Conservation (phyloP, 495 filamentous ascomycete species). For the Daldinia vernicosa region DNA sequence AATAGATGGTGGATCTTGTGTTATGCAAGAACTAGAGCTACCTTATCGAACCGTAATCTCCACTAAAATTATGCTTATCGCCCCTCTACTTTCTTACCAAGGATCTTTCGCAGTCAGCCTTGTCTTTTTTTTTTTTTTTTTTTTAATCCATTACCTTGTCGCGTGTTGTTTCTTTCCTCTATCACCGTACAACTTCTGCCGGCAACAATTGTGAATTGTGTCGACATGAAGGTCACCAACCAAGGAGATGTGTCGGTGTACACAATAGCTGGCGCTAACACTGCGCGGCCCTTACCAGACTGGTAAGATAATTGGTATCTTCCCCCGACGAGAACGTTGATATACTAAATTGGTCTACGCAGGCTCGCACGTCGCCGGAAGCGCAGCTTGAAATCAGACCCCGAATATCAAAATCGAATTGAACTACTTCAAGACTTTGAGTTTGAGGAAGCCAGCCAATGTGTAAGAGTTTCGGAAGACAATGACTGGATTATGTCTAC, state of each 20-base stretch:
- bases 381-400: slow-evolving; percentile 90
- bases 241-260: slow-evolving; percentile 92
- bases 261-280: slow-evolving; percentile 92
- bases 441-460: slow-evolving; percentile 97
- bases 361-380: slow-evolving; percentile 85
- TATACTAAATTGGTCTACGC: slow-evolving; percentile 10
- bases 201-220: background rate
- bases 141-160: background rate
- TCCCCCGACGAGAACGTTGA: background rate
- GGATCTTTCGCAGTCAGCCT: background rate
- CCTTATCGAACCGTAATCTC: slow-evolving; percentile 19
- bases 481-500: slow-evolving; percentile 99
- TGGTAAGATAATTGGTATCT: slow-evolving; percentile 58
- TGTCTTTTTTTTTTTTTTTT: slow-evolving; percentile 10
- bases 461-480: slow-evolving; percentile 91
- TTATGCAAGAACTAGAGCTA: slow-evolving; percentile 17
- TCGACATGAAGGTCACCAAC: slow-evolving; percentile 40
- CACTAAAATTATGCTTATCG: slow-evolving; percentile 37
- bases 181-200: background rate
- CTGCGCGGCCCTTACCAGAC: slow-evolving; percentile 90
- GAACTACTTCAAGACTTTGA: slow-evolving; percentile 98
- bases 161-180: background rate
- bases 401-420: slow-evolving; percentile 90
- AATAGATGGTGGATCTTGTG: background rate
- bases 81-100: slow-evolving; percentile 23